phyloP scores from a whole-genome alignment of 2,329 filamentous ascomycete species.

The Phyllosticta paracitricarpa region DNA sequence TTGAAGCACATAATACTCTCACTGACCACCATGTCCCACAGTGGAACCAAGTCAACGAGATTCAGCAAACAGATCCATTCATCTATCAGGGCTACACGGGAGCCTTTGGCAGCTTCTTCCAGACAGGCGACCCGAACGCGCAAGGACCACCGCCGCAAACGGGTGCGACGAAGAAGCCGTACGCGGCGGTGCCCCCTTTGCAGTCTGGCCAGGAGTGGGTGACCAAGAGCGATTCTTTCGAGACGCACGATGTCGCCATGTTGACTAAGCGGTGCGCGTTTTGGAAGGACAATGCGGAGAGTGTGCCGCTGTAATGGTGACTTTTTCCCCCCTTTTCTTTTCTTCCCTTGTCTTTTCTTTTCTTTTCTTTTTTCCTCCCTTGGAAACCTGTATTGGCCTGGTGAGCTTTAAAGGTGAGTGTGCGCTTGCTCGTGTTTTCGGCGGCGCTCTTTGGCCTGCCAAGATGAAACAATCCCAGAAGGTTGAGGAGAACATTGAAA shows the following conservation, averaged over 20 bases:
- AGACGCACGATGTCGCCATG: slow-evolving; percentile 26
- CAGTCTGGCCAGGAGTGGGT: slow-evolving; percentile 41
- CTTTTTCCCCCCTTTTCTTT: too few species aligned
- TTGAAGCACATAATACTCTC: slow-evolving; percentile 1
- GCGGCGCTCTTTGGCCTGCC: too few species aligned
- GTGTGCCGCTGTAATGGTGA: too few species aligned
- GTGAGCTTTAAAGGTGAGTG: too few species aligned
- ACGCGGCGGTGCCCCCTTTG: slow-evolving; percentile 38
- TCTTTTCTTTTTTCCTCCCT: too few species aligned
- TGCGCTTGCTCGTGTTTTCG: too few species aligned
- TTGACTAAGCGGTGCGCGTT: slow-evolving; percentile 43
- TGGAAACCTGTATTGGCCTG: too few species aligned
- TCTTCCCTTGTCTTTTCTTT: too few species aligned
- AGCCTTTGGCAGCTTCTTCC: slow-evolving; percentile 51
- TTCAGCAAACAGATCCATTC: slow-evolving; percentile 43
- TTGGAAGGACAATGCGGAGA: slow-evolving; percentile 29
- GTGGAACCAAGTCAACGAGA: slow-evolving; percentile 47
- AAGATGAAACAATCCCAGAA: too few species aligned
- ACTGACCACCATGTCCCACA: slow-evolving; percentile 9
- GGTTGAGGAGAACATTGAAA: too few species aligned
- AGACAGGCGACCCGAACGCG: slow-evolving; percentile 47
- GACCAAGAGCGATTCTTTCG: slow-evolving; percentile 37
- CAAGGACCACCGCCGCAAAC: slow-evolving; percentile 16
- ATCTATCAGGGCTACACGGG: slow-evolving; percentile 50
- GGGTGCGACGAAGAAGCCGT: slow-evolving; percentile 40